A percentile compares a stretch with the other conserved stretches of the same genome.
Conservation (phyloP, 352 stramenopile genomes). For the Pythium monospermum region DNA sequence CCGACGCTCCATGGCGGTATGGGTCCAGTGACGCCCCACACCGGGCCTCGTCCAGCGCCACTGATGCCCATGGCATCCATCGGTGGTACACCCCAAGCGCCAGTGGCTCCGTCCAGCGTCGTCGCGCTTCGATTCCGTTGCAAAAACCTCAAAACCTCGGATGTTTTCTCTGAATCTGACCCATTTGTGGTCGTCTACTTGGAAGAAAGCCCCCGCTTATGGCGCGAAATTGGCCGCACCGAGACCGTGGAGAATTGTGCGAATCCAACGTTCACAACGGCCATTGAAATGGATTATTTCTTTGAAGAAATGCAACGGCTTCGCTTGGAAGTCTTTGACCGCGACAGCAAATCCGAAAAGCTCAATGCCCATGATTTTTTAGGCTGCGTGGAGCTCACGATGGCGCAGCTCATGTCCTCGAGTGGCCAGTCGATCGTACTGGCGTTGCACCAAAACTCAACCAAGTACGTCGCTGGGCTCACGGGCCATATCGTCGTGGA, state of each 20-base stretch:
- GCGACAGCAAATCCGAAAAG: slow-evolving; percentile 56
- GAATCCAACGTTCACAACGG: slow-evolving; percentile 64
- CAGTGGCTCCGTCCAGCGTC: slow-evolving; percentile 45
- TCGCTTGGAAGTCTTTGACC: slow-evolving; percentile 76
- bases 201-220: slow-evolving; percentile 40
- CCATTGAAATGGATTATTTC: slow-evolving; percentile 69
- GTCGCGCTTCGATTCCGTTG: slow-evolving; percentile 66
- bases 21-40: slow-evolving; percentile 15
- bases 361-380: slow-evolving; percentile 66
- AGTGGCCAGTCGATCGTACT: slow-evolving; percentile 55
- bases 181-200: slow-evolving; percentile 74
- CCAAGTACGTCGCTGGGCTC: slow-evolving; percentile 35
- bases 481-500: slow-evolving; percentile 59
- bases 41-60: slow-evolving; percentile 10
- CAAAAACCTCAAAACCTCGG: slow-evolving; percentile 65
- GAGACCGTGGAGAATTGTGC: slow-evolving; percentile 69
- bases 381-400: slow-evolving; percentile 69
- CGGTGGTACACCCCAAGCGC: slow-evolving; percentile 12
- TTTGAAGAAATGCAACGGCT: slow-evolving; percentile 82
- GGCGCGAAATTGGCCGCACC: slow-evolving; percentile 70
- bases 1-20: slow-evolving; percentile 17
- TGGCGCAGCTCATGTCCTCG: slow-evolving; percentile 70
- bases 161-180: slow-evolving; percentile 67
- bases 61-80: slow-evolving; percentile 12
- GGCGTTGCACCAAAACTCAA: slow-evolving; percentile 42